These are phyloP conservation scores for Sporothrix brasiliensis DNA, from an alignment of 2,329 filamentous ascomycete species.

Conservation along the genomic window DNA sequence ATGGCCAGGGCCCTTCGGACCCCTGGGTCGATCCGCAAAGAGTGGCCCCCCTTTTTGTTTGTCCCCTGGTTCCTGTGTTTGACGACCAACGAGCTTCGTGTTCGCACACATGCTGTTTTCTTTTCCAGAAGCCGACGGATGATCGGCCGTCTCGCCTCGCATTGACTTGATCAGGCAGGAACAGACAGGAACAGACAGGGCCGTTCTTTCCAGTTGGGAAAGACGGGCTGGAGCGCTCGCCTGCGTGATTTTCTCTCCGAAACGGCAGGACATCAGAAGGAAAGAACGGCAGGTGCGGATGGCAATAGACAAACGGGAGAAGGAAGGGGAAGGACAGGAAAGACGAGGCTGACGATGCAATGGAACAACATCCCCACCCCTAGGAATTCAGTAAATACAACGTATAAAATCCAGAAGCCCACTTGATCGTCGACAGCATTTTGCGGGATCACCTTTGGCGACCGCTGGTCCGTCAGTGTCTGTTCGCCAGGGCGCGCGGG, in stretches of 20 bases:
- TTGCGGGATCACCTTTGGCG: neutral
- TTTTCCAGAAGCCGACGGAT: conserved; percentile 19
- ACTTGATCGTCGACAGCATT: neutral
- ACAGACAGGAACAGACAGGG: neutral
- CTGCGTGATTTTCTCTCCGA: conserved; percentile 18
- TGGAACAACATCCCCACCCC: neutral
- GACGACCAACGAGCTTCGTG: neutral
- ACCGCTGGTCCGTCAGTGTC: neutral
- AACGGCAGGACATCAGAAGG: neutral
- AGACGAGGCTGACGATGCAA: neutral
- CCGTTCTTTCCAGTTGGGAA: neutral
- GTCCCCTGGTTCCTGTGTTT: neutral
- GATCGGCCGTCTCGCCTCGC: conserved; percentile 20
- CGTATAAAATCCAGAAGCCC: neutral
- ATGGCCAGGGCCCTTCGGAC: neutral
- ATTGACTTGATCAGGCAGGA: neutral
- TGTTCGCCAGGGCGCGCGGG: conserved; percentile 22
- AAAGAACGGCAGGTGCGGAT: conserved; percentile 1
- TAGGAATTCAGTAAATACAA: neutral
- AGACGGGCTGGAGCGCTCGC: neutral
- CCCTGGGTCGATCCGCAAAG: conserved; percentile 26
- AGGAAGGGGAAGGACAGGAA: neutral
- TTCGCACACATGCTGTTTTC: neutral
- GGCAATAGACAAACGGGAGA: no score
- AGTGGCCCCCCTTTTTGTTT: conserved; percentile 18